These are phyloP conservation scores for Viola odorata DNA, from an alignment of 345 rosid genomes.

Conservation along the genomic window DNA sequence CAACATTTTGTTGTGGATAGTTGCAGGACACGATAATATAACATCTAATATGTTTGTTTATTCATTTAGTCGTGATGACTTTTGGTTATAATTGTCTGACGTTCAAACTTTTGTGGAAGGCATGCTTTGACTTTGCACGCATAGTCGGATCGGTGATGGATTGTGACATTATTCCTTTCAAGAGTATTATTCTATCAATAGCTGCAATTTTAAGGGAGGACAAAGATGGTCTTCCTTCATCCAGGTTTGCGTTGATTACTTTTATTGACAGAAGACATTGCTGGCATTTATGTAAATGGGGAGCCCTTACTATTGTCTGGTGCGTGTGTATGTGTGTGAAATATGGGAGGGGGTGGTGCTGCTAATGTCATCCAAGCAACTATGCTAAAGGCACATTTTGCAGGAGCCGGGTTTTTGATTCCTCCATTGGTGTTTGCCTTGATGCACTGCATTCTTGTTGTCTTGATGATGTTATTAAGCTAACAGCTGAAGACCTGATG, in stretches of 20 bases:
- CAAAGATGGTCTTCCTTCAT: conserved; percentile 58
- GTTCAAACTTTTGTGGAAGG: conserved; percentile 57
- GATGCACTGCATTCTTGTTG: conserved; percentile 51
- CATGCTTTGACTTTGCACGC: conserved; percentile 84
- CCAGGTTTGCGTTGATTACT: conserved; percentile 47
- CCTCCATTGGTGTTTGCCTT: conserved; percentile 74
- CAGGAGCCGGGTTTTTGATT: conserved; percentile 70
- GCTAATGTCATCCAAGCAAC: conserved; percentile 1
- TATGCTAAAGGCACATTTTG: conserved; percentile 8
- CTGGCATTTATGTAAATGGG: not conserved
- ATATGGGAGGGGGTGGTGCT: not conserved
- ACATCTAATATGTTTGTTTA: conserved; percentile 15
- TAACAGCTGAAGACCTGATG: conserved; percentile 64
- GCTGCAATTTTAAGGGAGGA: conserved; percentile 60
- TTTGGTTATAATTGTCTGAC: conserved; percentile 43
- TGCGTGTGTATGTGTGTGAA: no score
- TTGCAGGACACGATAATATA: not conserved
- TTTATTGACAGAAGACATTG: no score
- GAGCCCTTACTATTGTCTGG: not conserved
- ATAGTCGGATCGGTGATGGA: conserved; percentile 56
- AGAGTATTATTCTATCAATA: conserved; percentile 64
- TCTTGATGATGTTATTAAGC: conserved; percentile 59
- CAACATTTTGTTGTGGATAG: conserved; percentile 1
- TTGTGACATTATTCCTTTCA: conserved; percentile 62
- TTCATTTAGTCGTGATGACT: conserved; percentile 19